These are phyloP conservation scores for Aspergillus eucalypticola DNA, from an alignment of 2,329 filamentous ascomycete species.

Conservation along the genomic window DNA sequence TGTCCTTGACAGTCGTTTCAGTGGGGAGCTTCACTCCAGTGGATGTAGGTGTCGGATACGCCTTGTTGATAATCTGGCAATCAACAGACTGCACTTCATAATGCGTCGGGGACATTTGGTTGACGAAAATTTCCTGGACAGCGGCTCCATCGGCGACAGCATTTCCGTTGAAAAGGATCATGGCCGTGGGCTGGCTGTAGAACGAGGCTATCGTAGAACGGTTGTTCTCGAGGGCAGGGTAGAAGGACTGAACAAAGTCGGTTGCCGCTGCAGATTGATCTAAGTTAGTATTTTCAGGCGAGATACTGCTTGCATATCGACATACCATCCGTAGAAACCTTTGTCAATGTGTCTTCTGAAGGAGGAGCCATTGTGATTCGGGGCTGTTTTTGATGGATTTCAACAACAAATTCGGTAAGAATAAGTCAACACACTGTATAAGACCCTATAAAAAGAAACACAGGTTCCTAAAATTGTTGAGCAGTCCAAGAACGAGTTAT, in stretches of 20 bases:
- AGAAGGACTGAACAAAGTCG: constrained; percentile 72
- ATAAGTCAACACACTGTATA: neutral
- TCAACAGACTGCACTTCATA: constrained; percentile 78
- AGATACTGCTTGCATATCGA: neutral
- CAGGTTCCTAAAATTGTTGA: too few species aligned
- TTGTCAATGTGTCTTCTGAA: constrained; percentile 39
- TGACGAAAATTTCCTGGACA: constrained; percentile 68
- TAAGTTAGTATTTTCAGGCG: neutral
- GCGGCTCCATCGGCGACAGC: constrained; percentile 62
- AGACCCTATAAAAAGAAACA: too few species aligned
- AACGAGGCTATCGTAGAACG: constrained; percentile 63
- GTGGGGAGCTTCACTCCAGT: constrained; percentile 39
- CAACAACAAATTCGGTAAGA: too few species aligned
- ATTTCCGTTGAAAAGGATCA: constrained; percentile 80
- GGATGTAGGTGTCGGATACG: constrained; percentile 59
- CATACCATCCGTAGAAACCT: constrained; percentile 46
- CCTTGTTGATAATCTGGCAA: constrained; percentile 73
- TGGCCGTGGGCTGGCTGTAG: constrained; percentile 64
- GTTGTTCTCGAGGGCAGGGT: constrained; percentile 67
- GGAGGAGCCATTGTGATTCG: constrained; percentile 31
- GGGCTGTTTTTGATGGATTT: too few species aligned
- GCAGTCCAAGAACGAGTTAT: neutral
- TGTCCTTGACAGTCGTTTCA: constrained; percentile 56
- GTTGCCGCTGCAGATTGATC: constrained; percentile 60
- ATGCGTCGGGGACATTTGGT: constrained; percentile 61